Conservation (phyloP, 176 grass and related monocot species). For the Thalia dealbata region DNA sequence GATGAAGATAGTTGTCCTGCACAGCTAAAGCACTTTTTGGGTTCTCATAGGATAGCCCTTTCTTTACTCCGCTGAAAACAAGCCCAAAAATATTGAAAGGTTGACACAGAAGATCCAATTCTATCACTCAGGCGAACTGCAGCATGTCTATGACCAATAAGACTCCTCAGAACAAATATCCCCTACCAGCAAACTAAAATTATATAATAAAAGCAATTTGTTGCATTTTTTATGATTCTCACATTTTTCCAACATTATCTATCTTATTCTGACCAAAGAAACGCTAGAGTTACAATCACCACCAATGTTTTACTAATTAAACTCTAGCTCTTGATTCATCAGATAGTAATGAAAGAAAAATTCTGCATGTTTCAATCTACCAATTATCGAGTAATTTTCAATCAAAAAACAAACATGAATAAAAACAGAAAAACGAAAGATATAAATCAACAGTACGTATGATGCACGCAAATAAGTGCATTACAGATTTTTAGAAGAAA, state of each 20-base stretch:
- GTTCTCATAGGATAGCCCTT: background rate
- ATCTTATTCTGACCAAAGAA: background rate
- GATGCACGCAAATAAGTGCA: background rate
- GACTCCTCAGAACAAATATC: background rate
- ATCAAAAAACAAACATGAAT: too few relatives aligned
- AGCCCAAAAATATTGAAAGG: background rate
- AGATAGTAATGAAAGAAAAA: background rate
- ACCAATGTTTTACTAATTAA: background rate
- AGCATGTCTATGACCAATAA: background rate
- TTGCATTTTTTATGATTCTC: background rate
- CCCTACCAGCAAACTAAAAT: background rate
- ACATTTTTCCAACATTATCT: background rate
- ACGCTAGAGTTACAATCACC: background rate
- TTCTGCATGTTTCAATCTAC: background rate
- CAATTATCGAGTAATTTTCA: background rate
- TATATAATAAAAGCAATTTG: background rate
- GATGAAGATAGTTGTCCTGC: background rate
- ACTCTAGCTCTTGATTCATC: background rate
- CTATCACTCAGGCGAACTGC: background rate
- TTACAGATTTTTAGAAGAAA: too few relatives aligned
- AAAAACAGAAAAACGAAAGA: too few relatives aligned
- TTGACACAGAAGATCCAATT: background rate
- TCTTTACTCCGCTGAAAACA: background rate
- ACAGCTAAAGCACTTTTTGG: background rate
- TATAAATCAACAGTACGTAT: background rate